These are phyloP conservation scores for Colletotrichum sp. DNA, from an alignment of 2,329 filamentous ascomycete species.

Conservation along the genomic window DNA sequence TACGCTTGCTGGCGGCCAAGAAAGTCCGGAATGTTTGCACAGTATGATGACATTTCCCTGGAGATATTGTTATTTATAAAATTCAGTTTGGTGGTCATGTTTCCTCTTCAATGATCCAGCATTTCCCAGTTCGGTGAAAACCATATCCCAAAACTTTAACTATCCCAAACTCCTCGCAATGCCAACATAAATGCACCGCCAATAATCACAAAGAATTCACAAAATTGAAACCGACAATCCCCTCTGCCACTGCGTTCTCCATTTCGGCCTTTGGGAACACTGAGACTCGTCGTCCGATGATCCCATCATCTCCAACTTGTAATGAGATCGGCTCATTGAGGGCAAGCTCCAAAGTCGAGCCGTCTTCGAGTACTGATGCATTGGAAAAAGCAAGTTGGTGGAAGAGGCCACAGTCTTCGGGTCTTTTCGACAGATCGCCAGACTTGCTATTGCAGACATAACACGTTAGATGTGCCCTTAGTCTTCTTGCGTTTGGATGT, in stretches of 20 bases:
- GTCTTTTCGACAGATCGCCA: slow-evolving; percentile 46
- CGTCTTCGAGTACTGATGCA: slow-evolving; percentile 1
- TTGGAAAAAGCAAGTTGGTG: slow-evolving; percentile 38
- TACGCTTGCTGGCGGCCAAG: neutral
- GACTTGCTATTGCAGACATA: slow-evolving; percentile 32
- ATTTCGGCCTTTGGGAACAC: slow-evolving; percentile 31
- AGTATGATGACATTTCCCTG: neutral
- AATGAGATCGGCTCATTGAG: slow-evolving; percentile 45
- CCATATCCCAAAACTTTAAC: neutral
- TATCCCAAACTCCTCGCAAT: neutral
- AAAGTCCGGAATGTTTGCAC: neutral
- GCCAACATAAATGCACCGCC: neutral
- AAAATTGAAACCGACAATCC: slow-evolving; percentile 55
- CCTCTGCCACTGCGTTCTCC: slow-evolving; percentile 46
- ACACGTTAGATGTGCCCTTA: neutral
- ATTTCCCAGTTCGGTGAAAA: neutral
- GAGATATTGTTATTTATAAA: neutral
- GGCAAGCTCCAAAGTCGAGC: slow-evolving; percentile 33
- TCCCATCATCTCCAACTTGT: slow-evolving; percentile 48
- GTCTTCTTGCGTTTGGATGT: neutral
- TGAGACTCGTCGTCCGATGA: slow-evolving; percentile 54
- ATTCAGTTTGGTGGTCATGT: neutral
- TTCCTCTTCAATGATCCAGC: neutral
- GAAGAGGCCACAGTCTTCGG: slow-evolving; percentile 47
- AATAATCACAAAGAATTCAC: neutral